Conservation (phyloP, 352 stramenopile species). For the Elongisporangium anandrum region DNA sequence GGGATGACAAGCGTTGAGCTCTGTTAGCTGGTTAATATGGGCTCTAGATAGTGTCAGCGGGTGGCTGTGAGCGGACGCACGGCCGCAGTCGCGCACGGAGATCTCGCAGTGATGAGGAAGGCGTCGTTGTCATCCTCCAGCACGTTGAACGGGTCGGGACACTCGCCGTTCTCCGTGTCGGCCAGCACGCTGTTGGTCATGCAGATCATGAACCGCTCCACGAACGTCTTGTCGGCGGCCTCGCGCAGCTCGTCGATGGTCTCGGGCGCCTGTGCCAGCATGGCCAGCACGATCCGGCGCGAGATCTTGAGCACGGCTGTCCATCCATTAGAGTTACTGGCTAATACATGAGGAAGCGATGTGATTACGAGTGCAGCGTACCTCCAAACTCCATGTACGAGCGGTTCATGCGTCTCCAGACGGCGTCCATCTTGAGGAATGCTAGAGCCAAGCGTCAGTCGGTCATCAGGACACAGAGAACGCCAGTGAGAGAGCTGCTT, state of each 20-base stretch:
- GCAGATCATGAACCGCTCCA: conserved; percentile 69
- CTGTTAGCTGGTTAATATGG: no score
- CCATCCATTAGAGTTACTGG: background rate
- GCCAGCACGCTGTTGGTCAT: conserved; percentile 40
- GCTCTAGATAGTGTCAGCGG: no score
- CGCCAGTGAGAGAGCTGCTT: background rate
- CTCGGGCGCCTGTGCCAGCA: conserved; percentile 48
- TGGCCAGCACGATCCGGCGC: conserved; percentile 47
- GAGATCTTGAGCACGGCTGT: conserved; percentile 75
- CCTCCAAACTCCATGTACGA: conserved; percentile 86
- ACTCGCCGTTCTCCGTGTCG: conserved; percentile 73
- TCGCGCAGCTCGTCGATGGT: conserved; percentile 49
- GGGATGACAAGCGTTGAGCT: no score
- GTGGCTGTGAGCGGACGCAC: no score
- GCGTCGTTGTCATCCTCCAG: conserved; percentile 58
- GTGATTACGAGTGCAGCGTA: conserved; percentile 26
- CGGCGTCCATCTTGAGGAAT: conserved; percentile 81
- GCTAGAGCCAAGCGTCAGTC: conserved; percentile 17
- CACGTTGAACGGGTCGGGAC: conserved; percentile 54
- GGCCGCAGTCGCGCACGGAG: background rate
- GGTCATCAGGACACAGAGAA: background rate
- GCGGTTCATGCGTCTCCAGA: conserved; percentile 74
- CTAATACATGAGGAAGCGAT: conserved; percentile 4
- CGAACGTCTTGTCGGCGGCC: conserved; percentile 50
- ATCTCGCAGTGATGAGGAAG: conserved; percentile 23